Base-by-base conservation (phyloP, 2,329 filamentous ascomycete genomes). In the Beauveria asiatica region DNA sequence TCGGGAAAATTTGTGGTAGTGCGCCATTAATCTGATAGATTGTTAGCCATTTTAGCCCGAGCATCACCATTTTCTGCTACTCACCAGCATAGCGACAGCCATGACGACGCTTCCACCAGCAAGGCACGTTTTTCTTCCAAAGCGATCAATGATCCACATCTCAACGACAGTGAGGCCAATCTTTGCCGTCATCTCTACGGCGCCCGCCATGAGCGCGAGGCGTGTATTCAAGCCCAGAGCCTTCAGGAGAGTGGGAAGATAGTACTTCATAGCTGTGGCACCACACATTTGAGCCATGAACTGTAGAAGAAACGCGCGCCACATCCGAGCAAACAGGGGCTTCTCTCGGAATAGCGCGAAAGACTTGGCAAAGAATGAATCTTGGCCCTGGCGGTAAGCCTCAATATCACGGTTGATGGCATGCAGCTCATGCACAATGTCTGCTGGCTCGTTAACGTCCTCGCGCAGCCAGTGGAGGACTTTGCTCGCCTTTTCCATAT, bases 221-320 rank as follows among this genome's bases (percentile, higher is more conserved):
- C 78, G 74, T 6, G 75, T 76, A 42, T 72, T 70, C 1, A 84
- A 68, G 0, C 83, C 82, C 1, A 84, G 70, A 3, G 75, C 76
- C 56, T 74, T 68, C 61, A 84, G 79, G 9, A 83, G 77, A 0
- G 76, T 77, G 0, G 82, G 82, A 0, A 84, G 74, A 64, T 84
- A 84, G 64, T 84, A 84, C 65, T 84, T 84, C 74, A 84, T 83
- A 3, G 80, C 81, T 0, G 81, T 80, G 16, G 81, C 80, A 21
- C 82, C 82, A 64, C 80, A 83, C 78, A 84, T 81, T 64, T 83
- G 80, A 0, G 80, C 79, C 78, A 84, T 80, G 68, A 84, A 84
- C 67, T 84, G 81, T 5, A 84, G 72, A 1, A 83, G 70, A 0
- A 80, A 75, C 1, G 81, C 80, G 19, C 82, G 76, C 83, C 82